A percentile compares a stretch with the other conserved stretches of the same genome.
Evolutionary conservation across 345 rosid genomes (phyloP).

Genomic region (Lagerstroemia speciosa): DNA sequence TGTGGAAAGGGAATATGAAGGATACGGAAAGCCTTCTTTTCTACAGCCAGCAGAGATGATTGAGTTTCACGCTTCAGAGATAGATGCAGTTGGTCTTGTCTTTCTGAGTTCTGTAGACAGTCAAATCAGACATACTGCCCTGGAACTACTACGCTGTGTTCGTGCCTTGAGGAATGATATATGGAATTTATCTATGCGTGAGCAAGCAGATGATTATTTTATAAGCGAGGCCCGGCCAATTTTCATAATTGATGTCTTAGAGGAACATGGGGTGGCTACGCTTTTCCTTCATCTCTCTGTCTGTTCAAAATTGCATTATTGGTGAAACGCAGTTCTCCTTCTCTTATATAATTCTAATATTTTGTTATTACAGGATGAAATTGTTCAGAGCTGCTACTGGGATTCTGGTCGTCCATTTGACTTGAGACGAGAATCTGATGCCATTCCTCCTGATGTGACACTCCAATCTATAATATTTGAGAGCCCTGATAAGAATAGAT

Average conservation of each 20-base stretch:
- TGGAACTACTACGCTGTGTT: constrained; percentile 91
- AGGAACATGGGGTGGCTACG: constrained; percentile 87
- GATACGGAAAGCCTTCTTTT: constrained; percentile 66
- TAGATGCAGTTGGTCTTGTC: constrained; percentile 95
- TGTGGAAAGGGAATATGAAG: constrained; percentile 39
- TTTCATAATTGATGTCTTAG: constrained; percentile 87
- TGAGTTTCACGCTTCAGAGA: constrained; percentile 84
- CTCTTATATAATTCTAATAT: background rate
- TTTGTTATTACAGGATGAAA: constrained; percentile 60
- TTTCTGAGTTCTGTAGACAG: constrained; percentile 95
- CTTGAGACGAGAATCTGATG: constrained; percentile 79
- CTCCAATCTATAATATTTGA: constrained; percentile 92
- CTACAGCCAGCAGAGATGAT: constrained; percentile 58
- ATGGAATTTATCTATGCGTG: constrained; percentile 44
- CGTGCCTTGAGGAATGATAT: constrained; percentile 93
- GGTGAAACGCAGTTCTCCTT: background rate
- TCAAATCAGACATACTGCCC: constrained; percentile 93
- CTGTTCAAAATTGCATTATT: background rate
- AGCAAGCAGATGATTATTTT: constrained; percentile 52
- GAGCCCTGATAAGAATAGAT: constrained; percentile 93
- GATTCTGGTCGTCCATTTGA: constrained; percentile 95
- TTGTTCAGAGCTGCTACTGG: constrained; percentile 96
- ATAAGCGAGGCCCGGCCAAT: constrained; percentile 82
- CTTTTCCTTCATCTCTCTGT: constrained; percentile 1
- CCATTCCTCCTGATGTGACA: constrained; percentile 86